These are phyloP conservation scores for Microdochium bolleyi DNA, from an alignment of 2,329 filamentous ascomycete genomes.

Conservation along the genomic window DNA sequence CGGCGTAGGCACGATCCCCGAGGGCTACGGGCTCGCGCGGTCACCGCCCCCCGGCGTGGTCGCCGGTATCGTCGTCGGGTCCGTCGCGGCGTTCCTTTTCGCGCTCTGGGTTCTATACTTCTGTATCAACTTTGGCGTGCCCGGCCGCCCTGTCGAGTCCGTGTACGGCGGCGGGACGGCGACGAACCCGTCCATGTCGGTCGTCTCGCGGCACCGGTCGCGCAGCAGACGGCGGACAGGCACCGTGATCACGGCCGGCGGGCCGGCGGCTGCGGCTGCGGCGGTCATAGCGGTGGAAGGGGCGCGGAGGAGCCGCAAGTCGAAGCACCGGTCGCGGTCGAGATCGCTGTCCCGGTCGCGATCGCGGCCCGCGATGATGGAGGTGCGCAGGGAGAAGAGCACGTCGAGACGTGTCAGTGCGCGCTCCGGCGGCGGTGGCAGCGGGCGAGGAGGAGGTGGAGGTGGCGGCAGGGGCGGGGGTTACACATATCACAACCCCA, in stretches of 20 bases:
- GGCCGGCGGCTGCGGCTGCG: not conserved
- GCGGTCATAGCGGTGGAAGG: not conserved
- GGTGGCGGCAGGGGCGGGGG: not conserved
- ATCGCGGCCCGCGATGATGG: not conserved
- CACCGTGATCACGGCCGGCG: not conserved
- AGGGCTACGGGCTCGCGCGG: not conserved
- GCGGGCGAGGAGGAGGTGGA: not conserved
- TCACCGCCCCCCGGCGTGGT: slow-evolving; percentile 26
- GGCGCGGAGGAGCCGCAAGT: not conserved
- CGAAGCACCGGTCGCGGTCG: not conserved
- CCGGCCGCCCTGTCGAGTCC: slow-evolving; percentile 27
- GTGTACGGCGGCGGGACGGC: not conserved
- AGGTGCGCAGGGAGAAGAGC: not conserved
- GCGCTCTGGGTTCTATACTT: slow-evolving; percentile 43
- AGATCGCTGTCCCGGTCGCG: not conserved
- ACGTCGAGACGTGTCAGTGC: not conserved
- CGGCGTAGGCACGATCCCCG: not conserved
- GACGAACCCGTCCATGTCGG: not conserved
- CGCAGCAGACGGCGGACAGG: not conserved
- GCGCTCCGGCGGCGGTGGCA: not conserved
- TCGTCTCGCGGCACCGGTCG: not conserved
- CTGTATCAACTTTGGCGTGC: slow-evolving; percentile 33
- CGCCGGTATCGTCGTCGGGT: slow-evolving; percentile 35
- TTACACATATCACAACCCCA: not conserved
- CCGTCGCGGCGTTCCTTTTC: slow-evolving; percentile 42